phyloP scores from a whole-genome alignment of 805 yeast species.

The Starmerella stigmatis region DNA sequence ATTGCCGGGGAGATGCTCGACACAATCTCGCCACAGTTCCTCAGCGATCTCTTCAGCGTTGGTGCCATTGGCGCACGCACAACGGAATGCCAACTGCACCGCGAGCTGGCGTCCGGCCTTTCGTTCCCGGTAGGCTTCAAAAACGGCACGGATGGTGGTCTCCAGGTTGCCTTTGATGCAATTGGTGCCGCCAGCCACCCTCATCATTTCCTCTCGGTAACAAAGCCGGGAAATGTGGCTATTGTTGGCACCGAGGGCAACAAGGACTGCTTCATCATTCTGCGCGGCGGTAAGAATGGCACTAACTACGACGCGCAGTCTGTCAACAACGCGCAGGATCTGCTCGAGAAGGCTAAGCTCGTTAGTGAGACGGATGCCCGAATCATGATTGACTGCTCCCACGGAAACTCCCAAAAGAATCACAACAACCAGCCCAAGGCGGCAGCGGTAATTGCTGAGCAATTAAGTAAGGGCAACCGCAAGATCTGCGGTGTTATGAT shows the following conservation, averaged over 20 bases:
- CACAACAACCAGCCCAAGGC: slow-evolving; percentile 90
- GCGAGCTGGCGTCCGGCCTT: slow-evolving; percentile 92
- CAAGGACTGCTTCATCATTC: slow-evolving; percentile 75
- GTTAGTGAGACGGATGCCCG: slow-evolving; percentile 35
- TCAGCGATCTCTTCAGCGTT: slow-evolving; percentile 82
- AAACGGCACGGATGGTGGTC: slow-evolving; percentile 93
- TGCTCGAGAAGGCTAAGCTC: slow-evolving; percentile 39
- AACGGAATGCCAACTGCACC: slow-evolving; percentile 93
- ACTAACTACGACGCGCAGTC: slow-evolving; percentile 77
- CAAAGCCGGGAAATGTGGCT: slow-evolving; percentile 93
- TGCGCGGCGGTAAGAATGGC: slow-evolving; percentile 92
- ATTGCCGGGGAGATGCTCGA: slow-evolving; percentile 97
- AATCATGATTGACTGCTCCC: slow-evolving; percentile 95
- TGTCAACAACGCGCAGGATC: slow-evolving; percentile 55
- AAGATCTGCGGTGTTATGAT: slow-evolving; percentile 91
- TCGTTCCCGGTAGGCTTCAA: slow-evolving; percentile 98
- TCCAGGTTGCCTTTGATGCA: slow-evolving; percentile 93
- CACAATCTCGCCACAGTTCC: slow-evolving; percentile 92
- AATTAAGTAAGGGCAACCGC: slow-evolving; percentile 61
- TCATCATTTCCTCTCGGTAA: slow-evolving; percentile 89
- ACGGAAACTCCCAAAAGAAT: slow-evolving; percentile 87
- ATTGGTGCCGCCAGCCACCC: slow-evolving; percentile 83
- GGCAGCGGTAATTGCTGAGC: slow-evolving; percentile 65
- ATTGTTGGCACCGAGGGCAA: slow-evolving; percentile 94
- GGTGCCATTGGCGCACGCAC: slow-evolving; percentile 99